These are phyloP conservation scores for Botryobasidium botryosum DNA, from an alignment of 768 basidiomycete genomes.

Conservation along the genomic window DNA sequence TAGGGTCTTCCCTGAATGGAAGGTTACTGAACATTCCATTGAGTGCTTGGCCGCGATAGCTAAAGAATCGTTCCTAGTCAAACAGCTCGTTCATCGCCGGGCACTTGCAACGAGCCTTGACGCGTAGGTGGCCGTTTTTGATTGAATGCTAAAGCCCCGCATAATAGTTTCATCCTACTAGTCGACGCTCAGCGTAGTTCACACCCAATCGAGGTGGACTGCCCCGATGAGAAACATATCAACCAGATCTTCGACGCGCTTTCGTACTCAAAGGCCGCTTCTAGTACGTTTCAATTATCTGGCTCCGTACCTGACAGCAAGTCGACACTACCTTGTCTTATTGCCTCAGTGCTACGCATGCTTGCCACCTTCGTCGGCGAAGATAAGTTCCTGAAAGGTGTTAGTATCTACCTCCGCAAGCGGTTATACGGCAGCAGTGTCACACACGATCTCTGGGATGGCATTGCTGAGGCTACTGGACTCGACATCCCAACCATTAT, in stretches of 20 bases:
- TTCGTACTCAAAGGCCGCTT: constrained; percentile 73
- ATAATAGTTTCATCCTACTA: no score
- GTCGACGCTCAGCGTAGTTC: constrained; percentile 78
- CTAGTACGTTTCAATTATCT: constrained; percentile 27
- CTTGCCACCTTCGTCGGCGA: constrained; percentile 76
- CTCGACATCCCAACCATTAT: constrained; percentile 64
- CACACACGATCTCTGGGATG: constrained; percentile 77
- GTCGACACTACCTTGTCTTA: constrained; percentile 18
- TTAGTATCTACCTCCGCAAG: constrained; percentile 82
- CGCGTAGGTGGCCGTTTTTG: no score
- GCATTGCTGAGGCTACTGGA: constrained; percentile 58
- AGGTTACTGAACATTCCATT: constrained; percentile 30
- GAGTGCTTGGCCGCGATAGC: background rate
- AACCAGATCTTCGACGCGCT: constrained; percentile 85
- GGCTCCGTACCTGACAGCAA: background rate
- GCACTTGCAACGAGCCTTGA: constrained; percentile 58
- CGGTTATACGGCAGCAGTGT: constrained; percentile 72
- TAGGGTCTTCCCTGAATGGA: constrained; percentile 75
- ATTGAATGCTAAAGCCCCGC: no score
- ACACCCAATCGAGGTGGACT: constrained; percentile 85
- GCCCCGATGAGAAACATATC: constrained; percentile 71
- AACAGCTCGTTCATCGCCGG: constrained; percentile 49
- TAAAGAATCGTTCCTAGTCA: constrained; percentile 5
- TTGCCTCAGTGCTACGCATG: constrained; percentile 69
- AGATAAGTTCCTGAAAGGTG: constrained; percentile 71